A percentile compares a stretch with the other conserved stretches of the same genome.
Evolutionary conservation across 2,329 filamentous ascomycete genomes (phyloP).

Genomic region (Fusarium goolgardi): DNA sequence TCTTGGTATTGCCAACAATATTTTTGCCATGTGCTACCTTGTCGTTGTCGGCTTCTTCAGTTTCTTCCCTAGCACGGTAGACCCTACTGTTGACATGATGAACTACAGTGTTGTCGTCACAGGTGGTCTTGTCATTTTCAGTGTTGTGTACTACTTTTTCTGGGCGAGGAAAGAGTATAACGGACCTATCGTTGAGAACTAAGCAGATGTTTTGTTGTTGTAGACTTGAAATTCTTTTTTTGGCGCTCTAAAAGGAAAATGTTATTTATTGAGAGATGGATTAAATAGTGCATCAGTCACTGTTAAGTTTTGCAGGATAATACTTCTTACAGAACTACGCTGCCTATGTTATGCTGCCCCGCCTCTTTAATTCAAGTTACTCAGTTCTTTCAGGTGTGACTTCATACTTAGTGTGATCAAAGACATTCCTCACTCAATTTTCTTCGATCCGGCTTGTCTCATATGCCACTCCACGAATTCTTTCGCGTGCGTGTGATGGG

Average conservation of each 20-base stretch:
- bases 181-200: constrained; percentile 55
- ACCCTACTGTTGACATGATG: constrained; percentile 52
- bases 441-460: rapidly evolving
- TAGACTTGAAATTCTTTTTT: not conserved
- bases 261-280: too few species aligned
- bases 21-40: constrained; percentile 64
- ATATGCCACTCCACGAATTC: not conserved
- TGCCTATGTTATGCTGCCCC: too few species aligned
- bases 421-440: rapidly evolving
- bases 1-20: constrained; percentile 65
- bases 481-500: constrained; percentile 12
- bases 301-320: too few species aligned
- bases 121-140: constrained; percentile 56
- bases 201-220: not conserved
- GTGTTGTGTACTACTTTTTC: constrained; percentile 59
- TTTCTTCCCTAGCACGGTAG: constrained; percentile 59
- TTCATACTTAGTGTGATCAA: rapidly evolving
- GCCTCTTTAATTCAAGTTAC: too few species aligned
- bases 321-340: too few species aligned
- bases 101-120: constrained; percentile 63
- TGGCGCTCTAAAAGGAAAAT: not conserved
- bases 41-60: constrained; percentile 67
- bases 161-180: constrained; percentile 58
- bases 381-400: too few species aligned
- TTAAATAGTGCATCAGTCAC: too few species aligned